Evolutionary conservation across 257 asterid genomes (phyloP).

Genomic region (Thymus quinquecostatus): DNA sequence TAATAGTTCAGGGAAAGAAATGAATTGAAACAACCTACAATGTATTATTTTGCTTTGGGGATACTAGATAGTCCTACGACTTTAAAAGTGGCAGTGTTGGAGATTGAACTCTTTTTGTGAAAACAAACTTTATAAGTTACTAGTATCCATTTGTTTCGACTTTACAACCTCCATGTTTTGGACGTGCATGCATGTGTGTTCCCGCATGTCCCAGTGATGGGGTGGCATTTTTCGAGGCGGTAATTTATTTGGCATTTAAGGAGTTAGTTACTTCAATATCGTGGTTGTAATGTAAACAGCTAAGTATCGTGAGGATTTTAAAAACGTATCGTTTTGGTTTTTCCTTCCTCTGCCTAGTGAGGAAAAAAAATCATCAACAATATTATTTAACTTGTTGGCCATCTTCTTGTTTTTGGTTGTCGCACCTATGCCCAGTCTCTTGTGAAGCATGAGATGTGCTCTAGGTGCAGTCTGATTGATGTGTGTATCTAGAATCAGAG

Average conservation of each 20-base stretch:
- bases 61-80: background rate
- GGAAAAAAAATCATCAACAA: background rate
- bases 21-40: background rate
- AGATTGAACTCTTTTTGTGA: background rate
- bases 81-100: background rate
- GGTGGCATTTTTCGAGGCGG: background rate
- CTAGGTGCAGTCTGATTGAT: conserved; percentile 6
- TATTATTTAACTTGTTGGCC: background rate
- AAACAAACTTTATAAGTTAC: background rate
- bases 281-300: background rate
- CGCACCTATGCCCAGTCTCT: conserved; percentile 3
- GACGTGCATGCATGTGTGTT: background rate
- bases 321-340: background rate
- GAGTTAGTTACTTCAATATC: background rate
- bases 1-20: background rate
- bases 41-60: background rate
- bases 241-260: background rate
- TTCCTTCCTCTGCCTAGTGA: background rate
- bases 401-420: background rate
- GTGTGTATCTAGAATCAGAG: conserved; percentile 13
- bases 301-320: background rate
- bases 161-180: background rate
- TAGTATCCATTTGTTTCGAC: background rate
- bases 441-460: background rate
- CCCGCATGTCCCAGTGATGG: background rate